These are phyloP conservation scores for Ophiostoma piceae DNA, from an alignment of 2,329 filamentous ascomycete species.

Conservation along the genomic window DNA sequence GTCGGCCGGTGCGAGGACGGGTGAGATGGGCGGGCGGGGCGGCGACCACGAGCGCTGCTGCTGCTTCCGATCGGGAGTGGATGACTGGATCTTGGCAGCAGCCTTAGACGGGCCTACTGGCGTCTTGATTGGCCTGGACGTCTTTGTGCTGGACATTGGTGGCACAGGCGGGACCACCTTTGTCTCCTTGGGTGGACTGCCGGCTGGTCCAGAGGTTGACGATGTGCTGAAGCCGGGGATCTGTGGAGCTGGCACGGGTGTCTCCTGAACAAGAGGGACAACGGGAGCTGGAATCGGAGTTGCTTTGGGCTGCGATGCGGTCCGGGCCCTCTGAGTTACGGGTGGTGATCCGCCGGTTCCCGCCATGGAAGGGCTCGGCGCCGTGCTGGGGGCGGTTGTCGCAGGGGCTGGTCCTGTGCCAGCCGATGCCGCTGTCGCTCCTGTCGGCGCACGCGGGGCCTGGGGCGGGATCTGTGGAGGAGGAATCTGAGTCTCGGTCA, in stretches of 20 bases:
- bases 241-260: constrained; percentile 22
- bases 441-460: constrained; percentile 11
- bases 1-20: constrained; percentile 43
- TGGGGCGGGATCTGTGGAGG: constrained; percentile 20
- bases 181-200: not conserved
- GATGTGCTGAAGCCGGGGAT: constrained; percentile 21
- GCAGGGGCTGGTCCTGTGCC: not conserved
- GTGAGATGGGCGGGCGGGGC: constrained; percentile 47
- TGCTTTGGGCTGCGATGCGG: not conserved
- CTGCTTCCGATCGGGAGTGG: constrained; percentile 11
- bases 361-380: not conserved
- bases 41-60: constrained; percentile 41
- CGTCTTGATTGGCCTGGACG: not conserved
- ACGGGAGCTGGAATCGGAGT: not conserved
- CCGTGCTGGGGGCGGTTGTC: not conserved
- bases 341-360: not conserved
- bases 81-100: not conserved
- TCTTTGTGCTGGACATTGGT: not conserved
- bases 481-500: constrained; percentile 22
- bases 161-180: constrained; percentile 9
- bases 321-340: not conserved
- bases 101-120: not conserved
- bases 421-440: not conserved
- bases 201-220: not conserved
- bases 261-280: constrained; percentile 12